Percentiles rank a stretch among this genome's conserved stretches.
These are phyloP conservation scores for Hortaea werneckii DNA, from an alignment of 2,329 filamentous ascomycete genomes.

Conservation along the genomic window DNA sequence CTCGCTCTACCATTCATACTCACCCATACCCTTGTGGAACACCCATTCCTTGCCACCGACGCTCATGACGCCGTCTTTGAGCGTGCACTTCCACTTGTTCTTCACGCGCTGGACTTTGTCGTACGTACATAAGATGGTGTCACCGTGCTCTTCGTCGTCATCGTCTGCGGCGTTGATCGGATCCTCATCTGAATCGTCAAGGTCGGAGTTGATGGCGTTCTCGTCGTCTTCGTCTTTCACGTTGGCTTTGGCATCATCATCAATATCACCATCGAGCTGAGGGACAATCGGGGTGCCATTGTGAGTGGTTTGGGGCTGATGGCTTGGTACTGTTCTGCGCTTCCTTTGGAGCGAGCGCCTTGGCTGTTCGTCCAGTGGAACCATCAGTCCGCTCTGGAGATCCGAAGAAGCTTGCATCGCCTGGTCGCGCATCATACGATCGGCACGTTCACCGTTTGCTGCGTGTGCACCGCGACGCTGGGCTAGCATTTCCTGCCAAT, in stretches of 20 bases:
- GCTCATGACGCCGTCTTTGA: slow-evolving; percentile 92
- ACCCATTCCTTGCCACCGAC: slow-evolving; percentile 88
- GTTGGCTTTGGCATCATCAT: slow-evolving; percentile 31
- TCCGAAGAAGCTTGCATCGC: slow-evolving; percentile 55
- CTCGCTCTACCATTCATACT: slow-evolving; percentile 82
- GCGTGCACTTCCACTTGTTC: slow-evolving; percentile 93
- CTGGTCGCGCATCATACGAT: slow-evolving; percentile 57
- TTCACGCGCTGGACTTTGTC: slow-evolving; percentile 98
- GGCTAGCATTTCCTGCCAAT: slow-evolving; percentile 49
- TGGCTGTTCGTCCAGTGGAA: slow-evolving; percentile 52
- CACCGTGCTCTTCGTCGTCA: slow-evolving; percentile 78
- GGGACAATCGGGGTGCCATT: slow-evolving; percentile 21
- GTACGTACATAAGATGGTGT: slow-evolving; percentile 94
- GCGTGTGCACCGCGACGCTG: slow-evolving; percentile 46
- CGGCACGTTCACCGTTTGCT: slow-evolving; percentile 46
- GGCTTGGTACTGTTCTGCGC: background rate
- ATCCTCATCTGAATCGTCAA: slow-evolving; percentile 88
- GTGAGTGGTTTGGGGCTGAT: slow-evolving; percentile 1
- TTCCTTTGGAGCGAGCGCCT: slow-evolving; percentile 5
- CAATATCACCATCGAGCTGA: slow-evolving; percentile 46
- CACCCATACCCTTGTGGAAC: slow-evolving; percentile 93
- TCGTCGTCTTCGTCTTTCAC: slow-evolving; percentile 55
- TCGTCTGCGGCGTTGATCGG: slow-evolving; percentile 28
- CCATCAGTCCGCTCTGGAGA: slow-evolving; percentile 69
- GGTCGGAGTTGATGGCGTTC: slow-evolving; percentile 95